These are phyloP conservation scores for Colletotrichum sp. DNA, from an alignment of 2,329 filamentous ascomycete species.

Conservation along the genomic window DNA sequence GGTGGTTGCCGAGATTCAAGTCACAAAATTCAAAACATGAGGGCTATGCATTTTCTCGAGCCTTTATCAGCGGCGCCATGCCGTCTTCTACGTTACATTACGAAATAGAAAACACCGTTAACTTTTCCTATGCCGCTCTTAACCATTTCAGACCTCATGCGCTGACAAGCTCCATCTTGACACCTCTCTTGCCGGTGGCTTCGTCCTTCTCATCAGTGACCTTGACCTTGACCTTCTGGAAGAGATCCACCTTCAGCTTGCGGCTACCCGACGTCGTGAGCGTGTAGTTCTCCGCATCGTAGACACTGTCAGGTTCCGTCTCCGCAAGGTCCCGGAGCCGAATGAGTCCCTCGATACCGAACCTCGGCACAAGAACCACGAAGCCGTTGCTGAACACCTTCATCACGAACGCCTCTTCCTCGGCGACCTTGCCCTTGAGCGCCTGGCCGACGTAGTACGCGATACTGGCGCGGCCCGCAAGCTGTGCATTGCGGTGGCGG, in stretches of 20 bases:
- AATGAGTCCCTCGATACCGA: conserved; percentile 94
- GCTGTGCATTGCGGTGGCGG: conserved; percentile 94
- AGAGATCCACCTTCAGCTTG: conserved; percentile 75
- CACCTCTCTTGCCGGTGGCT: conserved; percentile 92
- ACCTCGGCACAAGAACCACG: conserved; percentile 93
- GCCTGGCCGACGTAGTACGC: conserved; percentile 99
- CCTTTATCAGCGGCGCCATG: not conserved
- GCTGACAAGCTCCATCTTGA: conserved; percentile 73
- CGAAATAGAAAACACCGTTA: not conserved
- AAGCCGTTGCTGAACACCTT: conserved; percentile 97
- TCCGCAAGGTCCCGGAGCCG: conserved; percentile 82
- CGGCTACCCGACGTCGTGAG: conserved; percentile 66
- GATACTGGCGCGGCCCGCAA: conserved; percentile 91
- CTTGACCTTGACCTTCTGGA: conserved; percentile 88
- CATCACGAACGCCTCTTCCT: conserved; percentile 96
- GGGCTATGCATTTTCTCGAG: not conserved
- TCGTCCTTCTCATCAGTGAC: conserved; percentile 95
- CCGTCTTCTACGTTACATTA: not conserved
- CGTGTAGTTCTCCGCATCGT: conserved; percentile 85
- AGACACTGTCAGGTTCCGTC: conserved; percentile 79
- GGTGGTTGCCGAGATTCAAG: not conserved
- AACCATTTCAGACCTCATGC: conserved; percentile 15
- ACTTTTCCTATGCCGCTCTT: not conserved
- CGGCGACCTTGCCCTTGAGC: conserved; percentile 75
- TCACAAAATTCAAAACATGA: not conserved